phyloP scores from a whole-genome alignment of 108 stramenopile genomes.

The Skeletonema potamos region DNA sequence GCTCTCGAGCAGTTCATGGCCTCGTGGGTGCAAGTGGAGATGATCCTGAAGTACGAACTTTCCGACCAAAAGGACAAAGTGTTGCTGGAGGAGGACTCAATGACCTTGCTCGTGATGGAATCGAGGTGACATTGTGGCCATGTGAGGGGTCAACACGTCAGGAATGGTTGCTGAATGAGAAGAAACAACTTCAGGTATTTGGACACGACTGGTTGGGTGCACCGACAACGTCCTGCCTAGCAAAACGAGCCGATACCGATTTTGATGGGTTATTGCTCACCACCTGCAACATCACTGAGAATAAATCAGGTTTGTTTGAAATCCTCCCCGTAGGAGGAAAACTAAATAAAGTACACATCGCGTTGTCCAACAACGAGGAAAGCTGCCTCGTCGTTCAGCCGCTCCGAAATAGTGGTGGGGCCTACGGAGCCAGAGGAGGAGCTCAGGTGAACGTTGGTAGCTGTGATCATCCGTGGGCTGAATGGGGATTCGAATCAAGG shows the following conservation, averaged over 20 bases:
- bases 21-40: conserved; percentile 49
- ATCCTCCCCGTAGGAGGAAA: conserved; percentile 19
- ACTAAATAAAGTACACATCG: conserved; percentile 10
- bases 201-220: conserved; percentile 81
- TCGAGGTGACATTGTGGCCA: conserved; percentile 83
- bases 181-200: conserved; percentile 57
- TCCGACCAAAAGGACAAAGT: conserved; percentile 58
- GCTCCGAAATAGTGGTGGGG: conserved; percentile 70
- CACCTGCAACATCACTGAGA: conserved; percentile 40
- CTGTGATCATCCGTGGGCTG: conserved; percentile 54
- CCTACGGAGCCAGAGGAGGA: conserved; percentile 75
- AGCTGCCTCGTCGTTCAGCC: conserved; percentile 53
- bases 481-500: conserved; percentile 50
- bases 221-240: conserved; percentile 70
- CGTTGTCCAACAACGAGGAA: conserved; percentile 25
- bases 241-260: conserved; percentile 32
- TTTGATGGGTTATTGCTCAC: conserved; percentile 58
- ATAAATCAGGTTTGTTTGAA: conserved; percentile 53
- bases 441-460: conserved; percentile 63
- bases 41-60: conserved; percentile 52
- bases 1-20: conserved; percentile 62
- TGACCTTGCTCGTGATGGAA: conserved; percentile 77
- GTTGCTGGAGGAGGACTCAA: conserved; percentile 82
- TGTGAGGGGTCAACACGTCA: conserved; percentile 91
- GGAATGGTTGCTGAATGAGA: conserved; percentile 52